Evolutionary conservation across 805 yeast genomes (phyloP), one percentile per base, ranked within the genome.

Genomic region (Cyberlindnera maclurae): DNA sequence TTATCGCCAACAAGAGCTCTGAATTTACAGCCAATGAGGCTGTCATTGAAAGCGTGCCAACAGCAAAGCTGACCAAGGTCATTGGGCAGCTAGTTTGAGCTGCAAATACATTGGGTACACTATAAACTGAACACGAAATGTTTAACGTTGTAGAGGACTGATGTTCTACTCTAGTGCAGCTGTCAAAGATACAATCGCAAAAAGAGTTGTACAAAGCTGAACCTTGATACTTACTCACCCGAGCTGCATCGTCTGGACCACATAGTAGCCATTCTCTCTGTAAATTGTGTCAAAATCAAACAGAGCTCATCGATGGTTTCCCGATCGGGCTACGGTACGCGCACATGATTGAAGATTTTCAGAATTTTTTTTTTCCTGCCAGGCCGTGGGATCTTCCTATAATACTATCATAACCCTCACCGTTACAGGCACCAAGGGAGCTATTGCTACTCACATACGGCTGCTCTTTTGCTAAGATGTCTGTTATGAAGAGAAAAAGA

Each of bases 401-500:
- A 8, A 20, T 20, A 6, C 24, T 8, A 20, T 20, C 24, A 20
- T 6, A 20, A 20, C 8, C 24, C 8, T 5, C 24, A 20, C 24
- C 24, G 24, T 20, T 8, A 6, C 24, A 8, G 24, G 8, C 24
- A 20, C 24, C 24, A 20, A 20, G 24, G 24, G 24, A 20, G 24
- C 24, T 20, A 20, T 20, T 20, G 8, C 24, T 8, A 20, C 8
- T 20, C 24, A 20, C 8, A 20, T 8, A 20, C 26, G 13, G 28
- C 20, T 26, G 10, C 24, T 8, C 24, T 20, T 20, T 20, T 20
- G 8, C 24, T 20, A 8, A 6, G 4, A 54, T 54, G 57, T 50
- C 40, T 41, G 51, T 51, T 29, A 60, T 61, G 26, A 73, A 73
- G 52, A 70, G 77, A 64, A 68, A 65, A 52, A 71, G 75, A 62